phyloP scores from a whole-genome alignment of 1,284 basidiomycete species.

The Veloboletus limbatus region DNA sequence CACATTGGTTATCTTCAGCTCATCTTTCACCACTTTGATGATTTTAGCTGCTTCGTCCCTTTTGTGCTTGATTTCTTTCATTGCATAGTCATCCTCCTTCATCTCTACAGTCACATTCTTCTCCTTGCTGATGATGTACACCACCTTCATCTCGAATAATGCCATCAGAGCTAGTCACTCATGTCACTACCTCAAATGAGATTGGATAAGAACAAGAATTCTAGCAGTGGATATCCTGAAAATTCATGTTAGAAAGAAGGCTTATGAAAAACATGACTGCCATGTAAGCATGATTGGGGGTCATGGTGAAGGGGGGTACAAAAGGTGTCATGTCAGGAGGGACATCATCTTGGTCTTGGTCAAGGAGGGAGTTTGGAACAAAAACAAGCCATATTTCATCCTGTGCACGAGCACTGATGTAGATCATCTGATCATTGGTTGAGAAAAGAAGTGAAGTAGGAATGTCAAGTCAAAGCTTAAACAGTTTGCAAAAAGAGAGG shows the following conservation, averaged over 20 bases:
- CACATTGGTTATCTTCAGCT: no score
- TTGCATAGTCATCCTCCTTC: no score
- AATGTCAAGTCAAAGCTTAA: conserved; percentile 6
- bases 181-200: neutral
- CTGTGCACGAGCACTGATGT: conserved; percentile 1
- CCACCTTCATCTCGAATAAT: no score
- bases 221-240: conserved; percentile 3
- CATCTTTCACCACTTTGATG: no score
- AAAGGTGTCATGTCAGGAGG: neutral
- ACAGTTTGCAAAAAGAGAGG: neutral
- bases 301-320: neutral
- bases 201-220: neutral
- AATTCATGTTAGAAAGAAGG: neutral
- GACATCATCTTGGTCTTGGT: no score
- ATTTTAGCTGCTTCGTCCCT: no score
- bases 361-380: neutral
- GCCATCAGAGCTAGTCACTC: no score
- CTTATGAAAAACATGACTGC: conserved; percentile 4
- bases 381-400: conserved; percentile 12
- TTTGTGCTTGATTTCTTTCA: no score
- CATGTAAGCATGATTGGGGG: neutral
- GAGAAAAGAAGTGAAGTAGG: conserved; percentile 1
- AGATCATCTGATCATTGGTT: conserved; percentile 2
- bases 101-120: no score
- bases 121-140: no score